Conservation (phyloP, 176 grass and related monocot species). For the Bonia amplexicaulis region DNA sequence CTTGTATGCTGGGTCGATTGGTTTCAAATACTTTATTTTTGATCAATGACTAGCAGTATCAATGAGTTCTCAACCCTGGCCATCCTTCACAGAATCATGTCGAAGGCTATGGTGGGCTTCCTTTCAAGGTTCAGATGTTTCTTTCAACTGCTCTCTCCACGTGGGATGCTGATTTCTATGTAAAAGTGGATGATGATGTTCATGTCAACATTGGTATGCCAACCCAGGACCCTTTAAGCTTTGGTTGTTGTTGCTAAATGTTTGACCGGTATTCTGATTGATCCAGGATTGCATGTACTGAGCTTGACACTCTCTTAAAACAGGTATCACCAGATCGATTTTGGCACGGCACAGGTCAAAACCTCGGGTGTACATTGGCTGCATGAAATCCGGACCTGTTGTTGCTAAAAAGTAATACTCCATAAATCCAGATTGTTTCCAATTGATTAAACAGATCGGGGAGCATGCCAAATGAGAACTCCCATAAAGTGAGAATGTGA, state of each 20-base stretch:
- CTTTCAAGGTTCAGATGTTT: constrained; percentile 59
- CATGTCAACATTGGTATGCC: constrained; percentile 72
- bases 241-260: not conserved
- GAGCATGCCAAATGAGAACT: not conserved
- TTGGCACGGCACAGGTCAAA: constrained; percentile 51
- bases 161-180: constrained; percentile 80
- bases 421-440: not conserved
- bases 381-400: constrained; percentile 81
- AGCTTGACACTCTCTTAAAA: not conserved
- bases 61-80: not conserved
- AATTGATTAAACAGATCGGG: not conserved
- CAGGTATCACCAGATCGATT: constrained; percentile 60
- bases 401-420: constrained; percentile 49
- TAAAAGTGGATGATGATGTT: constrained; percentile 73
- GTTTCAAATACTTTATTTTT: not conserved
- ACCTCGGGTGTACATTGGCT: constrained; percentile 63
- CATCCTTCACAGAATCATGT: constrained; percentile 47
- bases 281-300: not conserved
- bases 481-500: not conserved
- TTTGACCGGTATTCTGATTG: not conserved
- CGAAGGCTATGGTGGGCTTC: constrained; percentile 50
- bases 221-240: not conserved
- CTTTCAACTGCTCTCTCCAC: constrained; percentile 56
- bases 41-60: not conserved
- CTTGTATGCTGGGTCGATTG: constrained; percentile 43